Percentiles rank a stretch among this genome's conserved stretches.
Conservation (phyloP, 2,329 filamentous ascomycete genomes). For the Beauveria rudraprayagi region DNA sequence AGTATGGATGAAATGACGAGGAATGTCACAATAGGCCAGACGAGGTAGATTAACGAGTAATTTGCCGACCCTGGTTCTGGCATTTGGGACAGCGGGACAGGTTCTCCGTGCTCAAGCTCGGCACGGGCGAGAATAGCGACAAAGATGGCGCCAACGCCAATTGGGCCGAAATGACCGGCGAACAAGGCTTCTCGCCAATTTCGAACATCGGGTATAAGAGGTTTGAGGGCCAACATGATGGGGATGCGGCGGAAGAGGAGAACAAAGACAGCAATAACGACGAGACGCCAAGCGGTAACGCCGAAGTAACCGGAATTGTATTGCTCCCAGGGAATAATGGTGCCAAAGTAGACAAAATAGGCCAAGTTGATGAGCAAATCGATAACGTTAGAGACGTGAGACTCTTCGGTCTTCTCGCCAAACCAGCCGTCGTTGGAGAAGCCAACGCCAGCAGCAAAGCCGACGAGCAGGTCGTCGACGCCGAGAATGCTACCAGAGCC, state of each 20-base stretch:
- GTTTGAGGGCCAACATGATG: constrained; percentile 86
- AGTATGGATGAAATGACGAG: constrained; percentile 90
- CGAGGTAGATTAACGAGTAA: constrained; percentile 68
- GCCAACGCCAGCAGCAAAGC: constrained; percentile 92
- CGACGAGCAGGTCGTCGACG: constrained; percentile 87
- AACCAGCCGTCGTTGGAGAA: constrained; percentile 99
- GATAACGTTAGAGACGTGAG: constrained; percentile 98
- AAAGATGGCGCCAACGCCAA: constrained; percentile 94
- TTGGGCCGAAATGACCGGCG: constrained; percentile 94
- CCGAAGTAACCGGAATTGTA: constrained; percentile 72
- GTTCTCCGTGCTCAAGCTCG: constrained; percentile 71
- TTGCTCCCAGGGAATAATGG: constrained; percentile 92
- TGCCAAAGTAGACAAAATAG: constrained; percentile 96
- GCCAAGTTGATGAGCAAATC: constrained; percentile 93
- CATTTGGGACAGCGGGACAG: constrained; percentile 62
- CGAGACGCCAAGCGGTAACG: constrained; percentile 76
- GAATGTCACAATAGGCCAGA: constrained; percentile 95
- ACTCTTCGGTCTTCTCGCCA: constrained; percentile 94
- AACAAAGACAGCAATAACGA: constrained; percentile 90
- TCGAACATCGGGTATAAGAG: constrained; percentile 91
- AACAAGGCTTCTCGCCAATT: constrained; percentile 97
- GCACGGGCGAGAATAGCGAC: constrained; percentile 86
- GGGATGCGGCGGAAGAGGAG: constrained; percentile 94
- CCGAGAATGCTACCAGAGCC: constrained; percentile 87
- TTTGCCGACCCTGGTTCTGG: constrained; percentile 48